Percentiles rank a stretch among this genome's conserved stretches.
Conservation (phyloP, 163 green algal species). For the Chlorella variabilis region DNA sequence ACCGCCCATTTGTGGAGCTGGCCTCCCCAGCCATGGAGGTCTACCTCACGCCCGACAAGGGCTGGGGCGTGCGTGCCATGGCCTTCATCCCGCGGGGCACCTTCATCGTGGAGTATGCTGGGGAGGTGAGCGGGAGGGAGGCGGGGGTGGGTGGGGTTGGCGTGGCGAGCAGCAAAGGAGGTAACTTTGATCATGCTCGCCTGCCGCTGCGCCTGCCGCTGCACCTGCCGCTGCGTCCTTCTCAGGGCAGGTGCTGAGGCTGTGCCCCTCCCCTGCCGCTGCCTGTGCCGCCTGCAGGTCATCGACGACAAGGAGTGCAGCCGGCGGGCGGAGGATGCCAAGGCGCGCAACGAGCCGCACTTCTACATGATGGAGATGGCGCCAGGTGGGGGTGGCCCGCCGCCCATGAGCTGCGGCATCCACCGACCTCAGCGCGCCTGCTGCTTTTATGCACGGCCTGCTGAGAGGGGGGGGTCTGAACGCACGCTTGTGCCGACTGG, state of each 20-base stretch:
- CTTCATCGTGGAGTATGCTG: constrained; percentile 94
- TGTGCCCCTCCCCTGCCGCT: background rate
- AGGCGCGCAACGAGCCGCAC: constrained; percentile 68
- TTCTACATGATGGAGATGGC: constrained; percentile 95
- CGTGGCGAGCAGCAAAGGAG: background rate
- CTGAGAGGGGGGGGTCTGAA: no score
- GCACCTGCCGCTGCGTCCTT: background rate
- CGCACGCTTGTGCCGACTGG: no score
- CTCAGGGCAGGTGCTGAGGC: background rate
- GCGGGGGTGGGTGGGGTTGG: background rate
- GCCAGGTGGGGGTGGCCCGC: constrained; percentile 24
- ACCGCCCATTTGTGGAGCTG: constrained; percentile 83
- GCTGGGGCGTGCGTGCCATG: constrained; percentile 80
- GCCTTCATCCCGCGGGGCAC: constrained; percentile 60
- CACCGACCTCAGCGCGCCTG: background rate
- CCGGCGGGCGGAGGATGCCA: constrained; percentile 56
- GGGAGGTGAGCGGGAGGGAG: constrained; percentile 41
- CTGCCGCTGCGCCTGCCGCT: background rate
- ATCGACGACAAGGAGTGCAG: constrained; percentile 59
- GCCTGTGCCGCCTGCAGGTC: constrained; percentile 52
- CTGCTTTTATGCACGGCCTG: background rate
- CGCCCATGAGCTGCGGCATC: background rate
- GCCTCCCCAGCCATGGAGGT: constrained; percentile 70
- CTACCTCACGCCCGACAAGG: constrained; percentile 84
- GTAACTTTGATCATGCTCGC: no score